phyloP scores from a whole-genome alignment of 2,329 filamentous ascomycete genomes.

The Penicillium decumbens region DNA sequence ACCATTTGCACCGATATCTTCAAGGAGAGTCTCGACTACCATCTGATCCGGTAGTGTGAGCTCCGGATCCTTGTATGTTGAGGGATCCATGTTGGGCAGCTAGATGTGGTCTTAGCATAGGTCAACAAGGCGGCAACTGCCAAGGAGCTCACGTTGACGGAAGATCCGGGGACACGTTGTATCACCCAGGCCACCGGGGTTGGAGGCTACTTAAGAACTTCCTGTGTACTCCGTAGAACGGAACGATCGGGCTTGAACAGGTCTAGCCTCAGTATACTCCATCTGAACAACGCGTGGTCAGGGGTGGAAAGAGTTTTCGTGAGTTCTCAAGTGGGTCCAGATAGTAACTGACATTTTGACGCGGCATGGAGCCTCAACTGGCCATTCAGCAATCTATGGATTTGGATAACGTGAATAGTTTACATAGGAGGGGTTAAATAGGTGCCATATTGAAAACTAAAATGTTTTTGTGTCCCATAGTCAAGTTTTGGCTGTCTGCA shows the following conservation, averaged over 20 bases:
- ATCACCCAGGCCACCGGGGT: background rate
- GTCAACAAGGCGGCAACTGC: background rate
- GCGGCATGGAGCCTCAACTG: background rate
- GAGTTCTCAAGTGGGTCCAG: constrained; percentile 7
- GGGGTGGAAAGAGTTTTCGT: constrained; percentile 12
- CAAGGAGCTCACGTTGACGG: constrained; percentile 2
- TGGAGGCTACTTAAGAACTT: background rate
- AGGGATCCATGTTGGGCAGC: constrained; percentile 25
- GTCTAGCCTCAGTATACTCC: background rate
- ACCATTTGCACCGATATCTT: constrained; percentile 24
- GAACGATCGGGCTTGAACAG: background rate
- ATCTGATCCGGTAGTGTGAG: constrained; percentile 39
- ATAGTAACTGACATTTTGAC: background rate
- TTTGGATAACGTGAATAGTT: background rate
- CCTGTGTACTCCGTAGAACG: background rate
- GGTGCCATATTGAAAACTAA: background rate
- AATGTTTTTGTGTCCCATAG: background rate
- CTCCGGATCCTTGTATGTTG: constrained; percentile 30
- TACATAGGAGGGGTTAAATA: background rate
- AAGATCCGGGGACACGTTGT: constrained; percentile 1
- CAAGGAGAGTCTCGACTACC: constrained; percentile 37
- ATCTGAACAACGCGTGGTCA: constrained; percentile 6
- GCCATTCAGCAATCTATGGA: background rate
- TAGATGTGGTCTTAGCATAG: background rate
- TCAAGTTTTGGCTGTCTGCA: background rate